Percentiles rank a stretch among this genome's conserved stretches.
Evolutionary conservation across 257 asterid species (phyloP).

Genomic region (Lithospermum erythrorhizon): DNA sequence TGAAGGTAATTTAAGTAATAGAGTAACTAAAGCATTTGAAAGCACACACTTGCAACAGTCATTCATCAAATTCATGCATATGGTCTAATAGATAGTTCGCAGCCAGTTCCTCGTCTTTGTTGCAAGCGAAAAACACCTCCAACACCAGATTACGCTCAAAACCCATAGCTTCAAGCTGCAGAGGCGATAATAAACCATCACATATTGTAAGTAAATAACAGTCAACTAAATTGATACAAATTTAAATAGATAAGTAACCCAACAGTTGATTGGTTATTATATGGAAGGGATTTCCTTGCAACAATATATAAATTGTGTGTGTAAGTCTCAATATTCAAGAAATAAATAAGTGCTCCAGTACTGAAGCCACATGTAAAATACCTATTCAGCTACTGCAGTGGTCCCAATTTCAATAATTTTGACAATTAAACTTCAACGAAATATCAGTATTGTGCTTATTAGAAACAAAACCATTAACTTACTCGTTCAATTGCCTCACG

Average conservation of each 20-base stretch:
- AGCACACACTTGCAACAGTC: background rate
- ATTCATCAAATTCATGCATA: slow-evolving; percentile 6
- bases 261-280: too few relatives aligned
- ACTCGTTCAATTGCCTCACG: slow-evolving; percentile 86
- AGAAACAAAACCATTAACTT: slow-evolving; percentile 18
- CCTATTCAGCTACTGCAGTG: too few relatives aligned
- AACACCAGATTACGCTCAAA: background rate
- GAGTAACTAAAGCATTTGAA: background rate
- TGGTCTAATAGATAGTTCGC: slow-evolving; percentile 4
- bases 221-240: background rate
- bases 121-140: slow-evolving; percentile 6
- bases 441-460: background rate
- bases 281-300: background rate
- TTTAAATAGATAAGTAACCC: background rate
- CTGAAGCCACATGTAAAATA: too few relatives aligned
- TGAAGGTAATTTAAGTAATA: background rate
- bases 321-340: background rate
- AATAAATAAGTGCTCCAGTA: too few relatives aligned
- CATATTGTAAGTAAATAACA: background rate
- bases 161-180: slow-evolving; percentile 8
- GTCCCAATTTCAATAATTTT: background rate
- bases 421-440: background rate
- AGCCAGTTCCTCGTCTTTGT: slow-evolving; percentile 5
- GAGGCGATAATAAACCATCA: background rate
- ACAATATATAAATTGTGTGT: background rate